phyloP scores from a whole-genome alignment of 2,329 filamentous ascomycete genomes.

The Chaetomiaceae sp. region DNA sequence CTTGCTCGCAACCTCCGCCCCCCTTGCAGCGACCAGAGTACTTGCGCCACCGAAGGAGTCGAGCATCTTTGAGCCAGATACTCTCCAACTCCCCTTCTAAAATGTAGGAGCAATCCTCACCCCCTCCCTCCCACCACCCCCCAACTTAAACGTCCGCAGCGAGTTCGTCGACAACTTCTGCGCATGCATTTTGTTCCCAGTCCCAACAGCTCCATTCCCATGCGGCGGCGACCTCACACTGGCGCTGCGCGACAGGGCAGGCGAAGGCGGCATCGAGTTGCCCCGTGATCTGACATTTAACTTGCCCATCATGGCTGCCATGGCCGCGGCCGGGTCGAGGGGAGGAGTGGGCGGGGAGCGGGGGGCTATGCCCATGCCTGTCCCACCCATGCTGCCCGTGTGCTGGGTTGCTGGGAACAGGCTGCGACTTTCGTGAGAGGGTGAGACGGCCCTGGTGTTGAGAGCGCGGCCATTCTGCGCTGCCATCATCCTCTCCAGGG shows the following conservation, averaged over 20 bases:
- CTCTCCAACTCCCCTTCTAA: too few relatives aligned
- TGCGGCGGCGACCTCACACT: background rate
- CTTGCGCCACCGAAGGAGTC: too few relatives aligned
- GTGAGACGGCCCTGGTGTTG: background rate
- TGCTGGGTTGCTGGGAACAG: background rate
- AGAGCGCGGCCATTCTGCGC: slow-evolving; percentile 1
- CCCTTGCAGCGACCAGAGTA: too few relatives aligned
- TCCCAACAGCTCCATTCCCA: background rate
- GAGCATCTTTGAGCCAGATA: too few relatives aligned
- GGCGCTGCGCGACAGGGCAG: slow-evolving; percentile 14
- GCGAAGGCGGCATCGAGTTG: slow-evolving; percentile 20
- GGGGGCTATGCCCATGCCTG: slow-evolving; percentile 7
- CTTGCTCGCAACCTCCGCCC: too few relatives aligned
- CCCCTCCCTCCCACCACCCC: background rate
- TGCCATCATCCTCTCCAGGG: slow-evolving; percentile 22
- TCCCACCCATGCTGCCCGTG: background rate
- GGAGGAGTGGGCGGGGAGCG: slow-evolving; percentile 29
- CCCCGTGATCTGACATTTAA: slow-evolving; percentile 31
- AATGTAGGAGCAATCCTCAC: background rate
- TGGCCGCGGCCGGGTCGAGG: slow-evolving; percentile 28
- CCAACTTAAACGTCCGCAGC: slow-evolving; percentile 20
- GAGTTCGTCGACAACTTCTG: slow-evolving; percentile 17
- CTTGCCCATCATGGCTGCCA: slow-evolving; percentile 33
- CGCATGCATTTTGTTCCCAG: background rate
- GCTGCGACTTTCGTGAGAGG: background rate